Evolutionary conservation across 2,329 filamentous ascomycete genomes (phyloP), one percentile per base, ranked within the genome.

Genomic region (Hysterium pulicare): DNA sequence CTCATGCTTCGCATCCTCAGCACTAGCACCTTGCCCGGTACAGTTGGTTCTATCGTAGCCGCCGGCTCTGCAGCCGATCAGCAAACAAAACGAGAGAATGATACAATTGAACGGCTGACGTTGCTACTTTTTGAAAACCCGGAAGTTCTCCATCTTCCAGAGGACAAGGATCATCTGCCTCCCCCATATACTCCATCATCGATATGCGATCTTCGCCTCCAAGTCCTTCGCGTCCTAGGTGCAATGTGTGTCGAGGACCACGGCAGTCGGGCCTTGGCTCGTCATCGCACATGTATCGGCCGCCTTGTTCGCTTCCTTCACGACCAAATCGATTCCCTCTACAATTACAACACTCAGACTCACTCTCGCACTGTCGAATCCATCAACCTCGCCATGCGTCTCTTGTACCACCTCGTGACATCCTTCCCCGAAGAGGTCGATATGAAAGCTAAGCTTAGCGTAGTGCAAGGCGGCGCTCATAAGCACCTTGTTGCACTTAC

Each of bases 401-500:
- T 87, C 3, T 68, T 86, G 5, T 78, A 82, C 57, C 73, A 79
- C 45, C 66, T 87, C 13, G 68, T 81, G 11, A 76, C 69, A 2
- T 70, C 63, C 16, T 86, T 90, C 58, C 77, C 85, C 4, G 69
- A 77, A 16, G 68, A 74, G 19, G 73, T 84, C 53, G 67, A 91
- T 51, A 79, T 94, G 48, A 77, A 82, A 37, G 76, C 79, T 37
- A 94, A 91, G 62, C 72, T 95, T 4, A 75, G 77, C 0, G 77
- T 78, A 7, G 79, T 87, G 0, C 76, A 81, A 4, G 87, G 88
- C 3, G 87, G 84, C 0, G 79, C 81, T 39, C 89, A 95, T 58
- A 89, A 90, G 40, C 91, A 94, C 57, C 72, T 94, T 1, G 79
- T 96, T 8, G 82, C 82, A 2, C 71, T 98, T 33, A 90, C 88